These are phyloP conservation scores for Nigrospora oryzae DNA, from an alignment of 2,329 filamentous ascomycete species.

Conservation along the genomic window DNA sequence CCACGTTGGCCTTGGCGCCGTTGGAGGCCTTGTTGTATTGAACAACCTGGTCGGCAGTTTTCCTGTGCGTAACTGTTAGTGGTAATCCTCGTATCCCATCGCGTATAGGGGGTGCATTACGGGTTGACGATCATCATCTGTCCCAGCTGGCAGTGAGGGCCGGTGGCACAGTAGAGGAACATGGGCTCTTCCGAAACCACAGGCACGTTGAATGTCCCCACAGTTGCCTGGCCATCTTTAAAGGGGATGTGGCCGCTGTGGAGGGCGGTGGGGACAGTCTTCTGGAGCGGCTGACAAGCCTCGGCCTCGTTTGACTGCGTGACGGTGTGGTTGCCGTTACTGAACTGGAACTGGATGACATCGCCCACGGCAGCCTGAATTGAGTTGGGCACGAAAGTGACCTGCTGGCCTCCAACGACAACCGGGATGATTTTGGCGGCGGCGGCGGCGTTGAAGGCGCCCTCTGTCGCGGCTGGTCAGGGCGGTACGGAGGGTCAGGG, in stretches of 20 bases:
- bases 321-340: conserved; percentile 32
- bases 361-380: conserved; percentile 25
- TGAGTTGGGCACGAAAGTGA: conserved; percentile 27
- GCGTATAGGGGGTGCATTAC: conserved; percentile 13
- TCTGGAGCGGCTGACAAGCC: conserved; percentile 29
- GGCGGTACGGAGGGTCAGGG: no score
- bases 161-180: conserved; percentile 42
- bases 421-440: conserved; percentile 21
- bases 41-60: conserved; percentile 17
- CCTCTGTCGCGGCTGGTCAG: neutral
- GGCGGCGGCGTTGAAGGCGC: neutral
- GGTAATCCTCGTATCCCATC: neutral
- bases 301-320: conserved; percentile 27
- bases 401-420: conserved; percentile 26
- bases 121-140: conserved; percentile 44
- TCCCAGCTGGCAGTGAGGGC: conserved; percentile 37
- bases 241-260: conserved; percentile 33
- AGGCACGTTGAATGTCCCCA: conserved; percentile 37
- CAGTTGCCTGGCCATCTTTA: conserved; percentile 21
- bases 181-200: conserved; percentile 34
- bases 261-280: conserved; percentile 18
- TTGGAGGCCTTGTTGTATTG: conserved; percentile 16
- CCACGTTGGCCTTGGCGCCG: conserved; percentile 12
- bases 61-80: conserved; percentile 8
- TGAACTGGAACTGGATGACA: conserved; percentile 34